A percentile compares a stretch with the other conserved stretches of the same genome.
phyloP scores from a whole-genome alignment of 2,329 filamentous ascomycete genomes.

The Penicillium sp. region DNA sequence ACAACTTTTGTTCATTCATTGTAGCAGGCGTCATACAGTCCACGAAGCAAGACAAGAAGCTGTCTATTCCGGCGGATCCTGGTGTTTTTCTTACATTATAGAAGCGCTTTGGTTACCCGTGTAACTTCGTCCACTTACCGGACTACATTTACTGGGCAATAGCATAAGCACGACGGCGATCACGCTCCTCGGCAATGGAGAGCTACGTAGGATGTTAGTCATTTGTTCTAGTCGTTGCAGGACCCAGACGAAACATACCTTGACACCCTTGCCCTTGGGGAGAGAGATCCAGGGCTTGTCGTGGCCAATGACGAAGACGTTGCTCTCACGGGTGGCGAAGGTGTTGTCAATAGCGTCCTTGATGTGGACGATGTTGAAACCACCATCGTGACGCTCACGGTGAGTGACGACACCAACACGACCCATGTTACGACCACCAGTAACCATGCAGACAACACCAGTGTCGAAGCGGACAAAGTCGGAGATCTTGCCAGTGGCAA shows the following conservation, averaged over 20 bases:
- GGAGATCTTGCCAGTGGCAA: constrained; percentile 94
- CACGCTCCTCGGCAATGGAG: constrained; percentile 97
- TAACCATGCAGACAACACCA: constrained; percentile 96
- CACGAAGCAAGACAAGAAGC: constrained; percentile 45
- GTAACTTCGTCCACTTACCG: constrained; percentile 31
- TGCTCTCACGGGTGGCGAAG: constrained; percentile 98
- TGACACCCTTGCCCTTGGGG: constrained; percentile 99
- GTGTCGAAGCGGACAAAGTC: constrained; percentile 99
- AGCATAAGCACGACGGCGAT: constrained; percentile 82
- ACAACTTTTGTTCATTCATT: constrained; percentile 29
- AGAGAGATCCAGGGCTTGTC: constrained; percentile 99
- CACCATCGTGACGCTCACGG: constrained; percentile 99
- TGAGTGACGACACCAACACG: constrained; percentile 99
- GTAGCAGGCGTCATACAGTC: constrained; percentile 40
- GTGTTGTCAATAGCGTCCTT: constrained; percentile 99
- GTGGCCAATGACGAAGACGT: constrained; percentile 98
- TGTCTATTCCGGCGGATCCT: constrained; percentile 39
- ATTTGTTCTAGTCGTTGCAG: neutral
- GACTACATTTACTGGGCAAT: constrained; percentile 55
- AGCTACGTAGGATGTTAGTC: constrained; percentile 60
- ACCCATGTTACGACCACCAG: constrained; percentile 99
- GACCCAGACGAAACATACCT: constrained; percentile 54
- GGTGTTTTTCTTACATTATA: constrained; percentile 18
- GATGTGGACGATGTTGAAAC: constrained; percentile 99
- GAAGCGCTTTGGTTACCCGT: constrained; percentile 29